phyloP scores from a whole-genome alignment of 352 stramenopile genomes.

The Lagenidium giganteum region DNA sequence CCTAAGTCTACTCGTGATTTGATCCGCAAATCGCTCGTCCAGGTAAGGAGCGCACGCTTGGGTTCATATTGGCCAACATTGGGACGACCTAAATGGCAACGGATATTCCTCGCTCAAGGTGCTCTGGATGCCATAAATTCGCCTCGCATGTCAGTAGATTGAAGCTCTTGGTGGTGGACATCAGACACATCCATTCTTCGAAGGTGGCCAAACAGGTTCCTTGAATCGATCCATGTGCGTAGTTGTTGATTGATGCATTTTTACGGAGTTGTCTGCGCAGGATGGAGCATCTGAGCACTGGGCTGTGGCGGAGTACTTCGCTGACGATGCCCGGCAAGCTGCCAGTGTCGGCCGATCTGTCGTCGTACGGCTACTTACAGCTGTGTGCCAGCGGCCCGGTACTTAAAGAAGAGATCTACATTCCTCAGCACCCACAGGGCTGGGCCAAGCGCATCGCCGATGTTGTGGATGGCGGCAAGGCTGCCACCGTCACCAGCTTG shows the following conservation, averaged over 20 bases:
- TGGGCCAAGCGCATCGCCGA: conserved; percentile 18
- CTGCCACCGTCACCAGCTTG: conserved; percentile 4
- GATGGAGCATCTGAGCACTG: conserved; percentile 61
- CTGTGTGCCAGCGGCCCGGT: conserved; percentile 10
- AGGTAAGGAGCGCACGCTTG: conserved; percentile 28
- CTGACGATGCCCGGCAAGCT: conserved; percentile 35
- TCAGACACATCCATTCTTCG: conserved; percentile 68
- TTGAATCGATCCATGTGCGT: too few relatives aligned
- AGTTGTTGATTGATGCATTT: too few relatives aligned
- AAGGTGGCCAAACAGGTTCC: conserved; percentile 46
- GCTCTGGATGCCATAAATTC: too few relatives aligned
- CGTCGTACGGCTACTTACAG: conserved; percentile 21
- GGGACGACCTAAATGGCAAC: conserved; percentile 42
- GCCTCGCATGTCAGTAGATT: too few relatives aligned
- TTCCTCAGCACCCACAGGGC: conserved; percentile 12
- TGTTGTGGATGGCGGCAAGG: conserved; percentile 5
- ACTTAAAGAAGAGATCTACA: conserved; percentile 23
- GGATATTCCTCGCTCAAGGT: conserved; percentile 61
- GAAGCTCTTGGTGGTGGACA: too few relatives aligned
- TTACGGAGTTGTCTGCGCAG: conserved; percentile 14
- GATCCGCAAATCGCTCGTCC: conserved; percentile 53
- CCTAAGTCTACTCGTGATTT: conserved; percentile 53
- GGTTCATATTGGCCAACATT: too few relatives aligned
- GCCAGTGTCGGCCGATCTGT: conserved; percentile 11
- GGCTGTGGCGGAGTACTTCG: conserved; percentile 64